A percentile compares a stretch with the other conserved stretches of the same genome.
Conservation (phyloP, 352 stramenopile species). For the Phytopythium ostracodes region DNA sequence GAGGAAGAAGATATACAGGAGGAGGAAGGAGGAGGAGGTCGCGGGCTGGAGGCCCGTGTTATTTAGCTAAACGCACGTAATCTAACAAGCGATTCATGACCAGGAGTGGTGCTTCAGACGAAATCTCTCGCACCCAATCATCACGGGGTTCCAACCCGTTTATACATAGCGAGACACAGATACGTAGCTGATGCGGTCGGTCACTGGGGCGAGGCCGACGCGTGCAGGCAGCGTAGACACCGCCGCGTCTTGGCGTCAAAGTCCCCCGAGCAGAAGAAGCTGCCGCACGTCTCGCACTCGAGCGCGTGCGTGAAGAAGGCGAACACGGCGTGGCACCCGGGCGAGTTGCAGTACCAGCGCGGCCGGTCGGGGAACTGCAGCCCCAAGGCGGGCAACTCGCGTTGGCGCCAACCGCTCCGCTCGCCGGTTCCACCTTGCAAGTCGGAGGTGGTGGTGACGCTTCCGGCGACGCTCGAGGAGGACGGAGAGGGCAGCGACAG, state of each 20-base stretch:
- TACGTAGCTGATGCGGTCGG: no score
- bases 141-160: no score
- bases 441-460: background rate
- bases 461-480: background rate
- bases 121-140: no score
- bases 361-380: constrained; percentile 58
- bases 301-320: constrained; percentile 53
- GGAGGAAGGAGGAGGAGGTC: background rate
- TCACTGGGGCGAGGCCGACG: background rate
- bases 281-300: constrained; percentile 43
- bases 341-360: constrained; percentile 71
- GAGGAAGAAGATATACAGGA: background rate
- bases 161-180: background rate
- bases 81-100: constrained; percentile 5
- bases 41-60: background rate
- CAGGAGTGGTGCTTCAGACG: background rate
- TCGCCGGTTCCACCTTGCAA: constrained; percentile 1
- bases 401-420: constrained; percentile 6
- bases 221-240: constrained; percentile 23
- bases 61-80: constrained; percentile 9
- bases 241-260: constrained; percentile 33
- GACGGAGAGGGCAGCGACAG: background rate
- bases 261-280: constrained; percentile 57
- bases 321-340: constrained; percentile 58
- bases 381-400: constrained; percentile 1